phyloP scores from a whole-genome alignment of 2,329 filamentous ascomycete species.

The Stagonosporopsis chrysanthemi region DNA sequence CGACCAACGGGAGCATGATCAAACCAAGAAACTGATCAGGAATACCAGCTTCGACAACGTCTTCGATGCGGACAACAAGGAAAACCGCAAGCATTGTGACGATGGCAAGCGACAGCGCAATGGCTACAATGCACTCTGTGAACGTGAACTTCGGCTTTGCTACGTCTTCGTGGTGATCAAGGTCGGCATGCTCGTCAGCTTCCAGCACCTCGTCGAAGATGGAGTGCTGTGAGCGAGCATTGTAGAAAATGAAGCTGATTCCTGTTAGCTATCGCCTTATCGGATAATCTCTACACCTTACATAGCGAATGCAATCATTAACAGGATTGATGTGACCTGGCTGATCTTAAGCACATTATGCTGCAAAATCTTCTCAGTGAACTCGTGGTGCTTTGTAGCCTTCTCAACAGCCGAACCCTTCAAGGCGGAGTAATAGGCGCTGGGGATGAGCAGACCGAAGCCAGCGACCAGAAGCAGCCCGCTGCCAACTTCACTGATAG shows the following conservation, averaged over 20 bases:
- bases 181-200: constrained; percentile 71
- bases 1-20: constrained; percentile 81
- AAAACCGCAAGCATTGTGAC: constrained; percentile 77
- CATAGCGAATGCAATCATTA: constrained; percentile 48
- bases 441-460: constrained; percentile 54
- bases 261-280: constrained; percentile 69
- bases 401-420: constrained; percentile 43
- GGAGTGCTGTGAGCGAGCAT: constrained; percentile 76
- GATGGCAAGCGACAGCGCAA: constrained; percentile 69
- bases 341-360: constrained; percentile 48
- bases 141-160: constrained; percentile 75
- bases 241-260: constrained; percentile 69
- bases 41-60: constrained; percentile 62
- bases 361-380: constrained; percentile 44
- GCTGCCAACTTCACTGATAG: constrained; percentile 79
- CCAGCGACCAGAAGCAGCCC: constrained; percentile 79
- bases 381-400: constrained; percentile 37
- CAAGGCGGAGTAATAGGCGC: constrained; percentile 54
- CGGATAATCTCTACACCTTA: constrained; percentile 62
- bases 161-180: constrained; percentile 67
- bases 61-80: constrained; percentile 75
- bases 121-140: constrained; percentile 73
- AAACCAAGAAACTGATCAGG: constrained; percentile 67
- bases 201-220: constrained; percentile 80
- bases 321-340: constrained; percentile 46